Percentiles rank a stretch among this genome's conserved stretches.
These are phyloP conservation scores for Cornus florida DNA, from an alignment of 148 eudicot species.

Conservation along the genomic window DNA sequence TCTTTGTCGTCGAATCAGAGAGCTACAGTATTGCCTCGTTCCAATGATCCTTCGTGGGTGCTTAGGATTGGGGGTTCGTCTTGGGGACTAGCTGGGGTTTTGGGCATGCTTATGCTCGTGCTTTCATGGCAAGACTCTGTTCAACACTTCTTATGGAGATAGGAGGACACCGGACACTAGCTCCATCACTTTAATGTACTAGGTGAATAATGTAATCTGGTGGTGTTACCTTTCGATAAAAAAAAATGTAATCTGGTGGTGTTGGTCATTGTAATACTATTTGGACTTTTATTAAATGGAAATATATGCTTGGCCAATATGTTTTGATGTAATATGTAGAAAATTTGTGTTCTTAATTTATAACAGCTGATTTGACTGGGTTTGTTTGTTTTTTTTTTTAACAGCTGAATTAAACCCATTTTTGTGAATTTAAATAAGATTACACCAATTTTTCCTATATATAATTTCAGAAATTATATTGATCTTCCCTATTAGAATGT, in stretches of 20 bases:
- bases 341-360: too few relatives aligned
- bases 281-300: not conserved
- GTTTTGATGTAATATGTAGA: too few relatives aligned
- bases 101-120: slow-evolving; percentile 66
- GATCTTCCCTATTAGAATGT: too few relatives aligned
- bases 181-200: not conserved
- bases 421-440: too few relatives aligned
- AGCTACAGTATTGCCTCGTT: not conserved
- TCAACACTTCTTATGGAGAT: slow-evolving; percentile 78
- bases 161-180: slow-evolving; percentile 1
- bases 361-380: too few relatives aligned
- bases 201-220: not conserved
- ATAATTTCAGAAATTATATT: too few relatives aligned
- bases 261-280: not conserved
- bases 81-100: slow-evolving; percentile 79
- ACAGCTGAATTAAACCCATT: too few relatives aligned
- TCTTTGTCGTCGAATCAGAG: slow-evolving; percentile 18
- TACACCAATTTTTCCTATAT: too few relatives aligned
- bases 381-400: too few relatives aligned
- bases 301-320: too few relatives aligned
- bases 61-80: slow-evolving; percentile 65
- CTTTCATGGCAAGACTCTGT: slow-evolving; percentile 78
- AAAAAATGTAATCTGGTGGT: too few relatives aligned
- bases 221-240: too few relatives aligned
- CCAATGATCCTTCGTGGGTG: slow-evolving; percentile 41